phyloP scores from a whole-genome alignment of 179 eudicot genomes.

The Nepenthes alata region DNA sequence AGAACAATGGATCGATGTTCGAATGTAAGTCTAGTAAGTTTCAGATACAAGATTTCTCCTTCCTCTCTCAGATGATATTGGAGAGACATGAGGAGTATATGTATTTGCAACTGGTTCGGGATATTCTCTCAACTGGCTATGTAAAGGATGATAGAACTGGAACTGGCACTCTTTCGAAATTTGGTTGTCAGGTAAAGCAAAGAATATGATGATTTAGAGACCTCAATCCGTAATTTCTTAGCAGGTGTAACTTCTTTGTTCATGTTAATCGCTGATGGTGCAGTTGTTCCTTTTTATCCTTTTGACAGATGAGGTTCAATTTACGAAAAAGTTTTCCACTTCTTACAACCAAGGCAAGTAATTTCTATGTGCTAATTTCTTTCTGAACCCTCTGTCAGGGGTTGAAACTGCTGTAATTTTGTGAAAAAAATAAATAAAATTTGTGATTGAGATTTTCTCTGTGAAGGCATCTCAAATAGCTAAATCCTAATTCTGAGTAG shows the following conservation, averaged over 20 bases:
- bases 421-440: too few relatives aligned
- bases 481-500: neutral
- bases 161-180: slow-evolving; percentile 80
- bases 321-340: slow-evolving; percentile 77
- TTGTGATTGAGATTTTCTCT: too few relatives aligned
- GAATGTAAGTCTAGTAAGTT: slow-evolving; percentile 18
- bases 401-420: too few relatives aligned
- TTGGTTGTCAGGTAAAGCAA: slow-evolving; percentile 78
- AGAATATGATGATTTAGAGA: neutral
- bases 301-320: slow-evolving; percentile 80
- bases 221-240: too few relatives aligned
- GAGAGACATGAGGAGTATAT: slow-evolving; percentile 77
- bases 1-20: slow-evolving; percentile 9
- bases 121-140: slow-evolving; percentile 59
- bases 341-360: slow-evolving; percentile 77
- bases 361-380: neutral
- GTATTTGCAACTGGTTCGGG: slow-evolving; percentile 59
- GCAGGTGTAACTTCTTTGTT: neutral
- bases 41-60: slow-evolving; percentile 46
- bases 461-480: neutral
- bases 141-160: slow-evolving; percentile 77
- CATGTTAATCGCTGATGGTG: neutral
- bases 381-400: neutral
- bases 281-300: slow-evolving; percentile 1
- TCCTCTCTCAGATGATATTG: slow-evolving; percentile 53